phyloP scores from a whole-genome alignment of 805 yeast genomes.

The Tetrapisispora namnaoensis region DNA sequence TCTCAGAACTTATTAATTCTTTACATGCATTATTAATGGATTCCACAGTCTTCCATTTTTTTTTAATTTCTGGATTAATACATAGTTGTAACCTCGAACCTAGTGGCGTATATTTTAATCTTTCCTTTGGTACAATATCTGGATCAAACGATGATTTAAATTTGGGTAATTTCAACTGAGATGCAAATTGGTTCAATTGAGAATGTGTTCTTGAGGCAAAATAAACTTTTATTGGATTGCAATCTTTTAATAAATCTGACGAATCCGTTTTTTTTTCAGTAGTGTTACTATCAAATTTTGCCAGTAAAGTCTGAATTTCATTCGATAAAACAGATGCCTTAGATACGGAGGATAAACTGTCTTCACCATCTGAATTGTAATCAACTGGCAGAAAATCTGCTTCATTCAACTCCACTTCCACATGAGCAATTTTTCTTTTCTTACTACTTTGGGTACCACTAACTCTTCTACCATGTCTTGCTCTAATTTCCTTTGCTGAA shows the following conservation, averaged over 20 bases:
- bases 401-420: slow-evolving; percentile 26
- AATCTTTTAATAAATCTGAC: not conserved
- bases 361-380: slow-evolving; percentile 8
- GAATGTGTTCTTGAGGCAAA: slow-evolving; percentile 88
- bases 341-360: not conserved
- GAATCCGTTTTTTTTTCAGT: slow-evolving; percentile 7
- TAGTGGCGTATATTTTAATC: slow-evolving; percentile 57
- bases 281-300: slow-evolving; percentile 30
- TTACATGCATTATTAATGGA: slow-evolving; percentile 73
- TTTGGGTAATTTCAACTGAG: slow-evolving; percentile 52
- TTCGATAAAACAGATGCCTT: slow-evolving; percentile 20
- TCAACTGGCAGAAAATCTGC: slow-evolving; percentile 16
- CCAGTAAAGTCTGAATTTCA: slow-evolving; percentile 43
- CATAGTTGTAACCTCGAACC: slow-evolving; percentile 85
- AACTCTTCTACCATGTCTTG: slow-evolving; percentile 5
- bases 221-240: slow-evolving; percentile 41
- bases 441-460: slow-evolving; percentile 5
- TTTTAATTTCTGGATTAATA: slow-evolving; percentile 50
- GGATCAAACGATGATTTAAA: slow-evolving; percentile 51
- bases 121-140: slow-evolving; percentile 33
- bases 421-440: slow-evolving; percentile 14
- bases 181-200: slow-evolving; percentile 70
- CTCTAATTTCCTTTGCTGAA: slow-evolving; percentile 4
- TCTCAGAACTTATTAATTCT: slow-evolving; percentile 46
- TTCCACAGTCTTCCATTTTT: slow-evolving; percentile 36